These are phyloP conservation scores for Raffaelea deltoideospora DNA, from an alignment of 2,329 filamentous ascomycete genomes.

Conservation along the genomic window DNA sequence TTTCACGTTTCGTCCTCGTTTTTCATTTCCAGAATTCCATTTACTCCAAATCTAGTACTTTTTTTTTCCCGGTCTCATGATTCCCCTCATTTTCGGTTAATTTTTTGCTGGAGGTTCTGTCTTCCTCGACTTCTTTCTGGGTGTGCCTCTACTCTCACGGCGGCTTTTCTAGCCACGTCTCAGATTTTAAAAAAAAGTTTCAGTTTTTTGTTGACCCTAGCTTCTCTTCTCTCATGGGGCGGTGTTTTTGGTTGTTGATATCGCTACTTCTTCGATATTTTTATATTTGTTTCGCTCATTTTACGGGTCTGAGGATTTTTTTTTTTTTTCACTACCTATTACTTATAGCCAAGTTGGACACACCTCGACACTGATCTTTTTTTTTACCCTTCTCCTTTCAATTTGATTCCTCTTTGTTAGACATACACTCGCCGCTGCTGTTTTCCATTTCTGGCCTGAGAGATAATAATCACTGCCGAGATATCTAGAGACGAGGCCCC, in stretches of 20 bases:
- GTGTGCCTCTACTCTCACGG: too few species aligned
- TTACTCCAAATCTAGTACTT: conserved; percentile 1
- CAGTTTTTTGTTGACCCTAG: background rate
- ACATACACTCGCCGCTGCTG: too few species aligned
- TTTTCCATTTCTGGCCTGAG: too few species aligned
- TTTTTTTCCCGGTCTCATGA: background rate
- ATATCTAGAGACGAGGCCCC: too few species aligned
- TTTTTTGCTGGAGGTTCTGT: too few species aligned
- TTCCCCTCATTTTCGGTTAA: background rate
- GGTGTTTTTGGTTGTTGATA: conserved; percentile 1
- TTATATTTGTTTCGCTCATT: background rate
- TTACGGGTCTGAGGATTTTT: conserved; percentile 1
- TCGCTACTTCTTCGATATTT: background rate
- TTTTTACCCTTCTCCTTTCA: too few species aligned
- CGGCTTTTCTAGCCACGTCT: too few species aligned
- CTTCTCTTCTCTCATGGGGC: conserved; percentile 3
- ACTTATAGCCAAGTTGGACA: too few species aligned
- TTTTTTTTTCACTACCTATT: conserved; percentile 3
- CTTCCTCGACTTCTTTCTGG: too few species aligned
- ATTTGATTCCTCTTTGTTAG: too few species aligned
- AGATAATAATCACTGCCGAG: too few species aligned
- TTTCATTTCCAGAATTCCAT: background rate
- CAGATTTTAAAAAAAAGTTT: background rate
- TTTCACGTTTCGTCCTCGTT: background rate
- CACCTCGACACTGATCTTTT: too few species aligned